A percentile compares a stretch with the other conserved stretches of the same genome.
These are phyloP conservation scores for Citrus reticulata DNA, from an alignment of 345 rosid species.

Conservation along the genomic window DNA sequence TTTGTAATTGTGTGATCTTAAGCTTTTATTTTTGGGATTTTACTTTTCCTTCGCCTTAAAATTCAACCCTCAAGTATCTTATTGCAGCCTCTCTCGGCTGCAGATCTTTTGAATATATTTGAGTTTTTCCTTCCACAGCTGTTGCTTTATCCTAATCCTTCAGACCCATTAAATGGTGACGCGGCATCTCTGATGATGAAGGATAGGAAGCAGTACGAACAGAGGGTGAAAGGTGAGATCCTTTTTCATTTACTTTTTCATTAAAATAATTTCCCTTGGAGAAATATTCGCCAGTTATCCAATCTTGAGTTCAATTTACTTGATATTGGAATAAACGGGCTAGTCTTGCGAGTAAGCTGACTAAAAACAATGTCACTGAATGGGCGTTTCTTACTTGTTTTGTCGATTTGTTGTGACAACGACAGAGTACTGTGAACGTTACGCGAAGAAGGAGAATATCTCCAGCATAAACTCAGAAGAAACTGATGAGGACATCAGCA, in stretches of 20 bases:
- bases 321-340: neutral
- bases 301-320: neutral
- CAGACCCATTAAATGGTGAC: constrained; percentile 37
- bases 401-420: constrained; percentile 5
- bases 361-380: neutral
- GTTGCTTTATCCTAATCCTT: constrained; percentile 36
- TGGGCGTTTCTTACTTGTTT: neutral
- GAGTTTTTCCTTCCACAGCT: constrained; percentile 42
- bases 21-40: neutral
- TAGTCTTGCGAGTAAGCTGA: neutral
- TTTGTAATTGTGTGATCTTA: neutral
- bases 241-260: neutral
- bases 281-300: neutral
- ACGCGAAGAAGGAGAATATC: constrained; percentile 30
- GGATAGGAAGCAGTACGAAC: constrained; percentile 29
- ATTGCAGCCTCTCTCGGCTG: constrained; percentile 17
- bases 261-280: neutral
- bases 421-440: constrained; percentile 32
- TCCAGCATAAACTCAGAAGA: constrained; percentile 14
- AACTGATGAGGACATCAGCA: constrained; percentile 25
- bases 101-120: constrained; percentile 37
- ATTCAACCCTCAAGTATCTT: neutral
- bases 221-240: constrained; percentile 31
- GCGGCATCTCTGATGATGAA: constrained; percentile 41
- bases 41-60: neutral